Conservation (phyloP, 768 basidiomycete species). For the Scleroderma citrinum region DNA sequence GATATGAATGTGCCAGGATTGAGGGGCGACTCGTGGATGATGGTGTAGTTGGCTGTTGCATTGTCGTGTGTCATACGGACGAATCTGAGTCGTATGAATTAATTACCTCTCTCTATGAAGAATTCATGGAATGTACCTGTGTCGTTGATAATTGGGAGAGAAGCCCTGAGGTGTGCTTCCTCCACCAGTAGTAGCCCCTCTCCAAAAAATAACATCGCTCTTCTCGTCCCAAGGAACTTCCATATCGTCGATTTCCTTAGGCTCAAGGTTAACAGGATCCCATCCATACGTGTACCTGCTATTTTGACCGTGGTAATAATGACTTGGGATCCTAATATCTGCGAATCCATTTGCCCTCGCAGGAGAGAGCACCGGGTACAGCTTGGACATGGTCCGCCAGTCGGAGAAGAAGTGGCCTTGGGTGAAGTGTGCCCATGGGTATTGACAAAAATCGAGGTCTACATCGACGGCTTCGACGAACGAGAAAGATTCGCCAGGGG, state of each 20-base stretch:
- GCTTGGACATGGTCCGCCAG: conserved; percentile 79
- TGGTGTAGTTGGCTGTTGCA: conserved; percentile 44
- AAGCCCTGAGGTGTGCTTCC: conserved; percentile 85
- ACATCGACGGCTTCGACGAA: conserved; percentile 69
- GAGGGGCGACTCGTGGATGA: conserved; percentile 67
- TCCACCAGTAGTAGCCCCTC: conserved; percentile 94
- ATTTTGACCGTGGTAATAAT: conserved; percentile 90
- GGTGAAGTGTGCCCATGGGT: conserved; percentile 79
- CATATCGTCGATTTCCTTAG: conserved; percentile 77
- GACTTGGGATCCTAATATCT: conserved; percentile 92
- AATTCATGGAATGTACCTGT: conserved; percentile 45
- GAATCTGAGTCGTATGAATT: conserved; percentile 36
- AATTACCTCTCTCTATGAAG: not conserved
- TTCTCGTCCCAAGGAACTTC: conserved; percentile 89
- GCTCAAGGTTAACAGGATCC: conserved; percentile 68
- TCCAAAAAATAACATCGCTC: conserved; percentile 84
- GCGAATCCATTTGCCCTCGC: conserved; percentile 80
- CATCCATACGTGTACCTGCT: conserved; percentile 85
- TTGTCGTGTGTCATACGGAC: conserved; percentile 68
- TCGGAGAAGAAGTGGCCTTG: conserved; percentile 99
- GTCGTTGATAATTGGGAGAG: conserved; percentile 77
- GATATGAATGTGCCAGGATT: conserved; percentile 52
- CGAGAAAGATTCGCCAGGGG: conserved; percentile 48
- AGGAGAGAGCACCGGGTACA: conserved; percentile 95
- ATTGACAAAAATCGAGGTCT: conserved; percentile 68